Evolutionary conservation across 148 eudicot species (phyloP).

Genomic region (Diospyros kaki): DNA sequence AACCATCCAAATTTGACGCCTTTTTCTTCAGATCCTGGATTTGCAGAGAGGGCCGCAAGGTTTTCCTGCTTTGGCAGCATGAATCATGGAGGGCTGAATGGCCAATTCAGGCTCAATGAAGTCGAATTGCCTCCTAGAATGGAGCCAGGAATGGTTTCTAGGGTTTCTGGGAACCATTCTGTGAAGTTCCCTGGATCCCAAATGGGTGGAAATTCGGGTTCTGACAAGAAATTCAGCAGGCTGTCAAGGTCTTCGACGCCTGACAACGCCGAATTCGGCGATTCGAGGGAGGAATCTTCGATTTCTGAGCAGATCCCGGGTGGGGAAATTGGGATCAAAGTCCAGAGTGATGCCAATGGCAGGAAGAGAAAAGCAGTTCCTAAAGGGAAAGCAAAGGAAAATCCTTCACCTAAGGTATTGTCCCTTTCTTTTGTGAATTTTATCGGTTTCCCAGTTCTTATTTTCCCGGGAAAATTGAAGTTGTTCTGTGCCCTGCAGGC

Average conservation of each 20-base stretch:
- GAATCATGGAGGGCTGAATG: constrained; percentile 4
- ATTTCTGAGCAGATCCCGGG: constrained; percentile 75
- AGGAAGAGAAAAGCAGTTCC: constrained; percentile 72
- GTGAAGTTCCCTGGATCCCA: constrained; percentile 5
- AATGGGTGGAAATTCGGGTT: constrained; percentile 7
- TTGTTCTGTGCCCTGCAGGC: constrained; percentile 14
- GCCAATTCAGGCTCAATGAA: constrained; percentile 21
- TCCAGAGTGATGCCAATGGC: constrained; percentile 38
- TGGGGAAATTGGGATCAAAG: constrained; percentile 33
- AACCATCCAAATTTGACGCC: constrained; percentile 14
- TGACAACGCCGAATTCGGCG: constrained; percentile 32
- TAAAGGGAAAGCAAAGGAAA: constrained; percentile 47
- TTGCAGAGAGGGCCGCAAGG: constrained; percentile 66
- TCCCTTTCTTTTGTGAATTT: no score
- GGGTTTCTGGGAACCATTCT: constrained; percentile 21
- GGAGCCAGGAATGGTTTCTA: constrained; percentile 20
- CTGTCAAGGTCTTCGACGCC: constrained; percentile 16
- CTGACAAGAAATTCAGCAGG: constrained; percentile 20
- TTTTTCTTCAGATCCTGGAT: constrained; percentile 52
- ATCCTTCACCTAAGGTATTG: constrained; percentile 26
- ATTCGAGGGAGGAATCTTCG: constrained; percentile 70
- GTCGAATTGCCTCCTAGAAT: constrained; percentile 16
- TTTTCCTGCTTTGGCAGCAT: constrained; percentile 42
- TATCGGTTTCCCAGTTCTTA: neutral
- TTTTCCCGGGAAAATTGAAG: neutral